phyloP scores from a whole-genome alignment of 192 early-diverging fungal genomes.

The Backusella australiensis region DNA sequence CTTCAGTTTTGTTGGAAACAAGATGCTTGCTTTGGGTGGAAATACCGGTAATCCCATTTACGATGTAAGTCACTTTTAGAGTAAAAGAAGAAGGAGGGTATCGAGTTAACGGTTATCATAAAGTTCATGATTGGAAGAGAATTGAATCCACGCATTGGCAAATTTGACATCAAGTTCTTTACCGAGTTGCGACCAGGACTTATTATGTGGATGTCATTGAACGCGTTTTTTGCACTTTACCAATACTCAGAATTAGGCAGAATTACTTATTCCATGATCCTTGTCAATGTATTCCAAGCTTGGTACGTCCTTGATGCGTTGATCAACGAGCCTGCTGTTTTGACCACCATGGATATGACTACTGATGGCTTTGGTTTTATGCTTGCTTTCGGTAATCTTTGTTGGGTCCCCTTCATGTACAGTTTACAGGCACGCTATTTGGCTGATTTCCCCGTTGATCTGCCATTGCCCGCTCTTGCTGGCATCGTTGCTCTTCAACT shows the following conservation, averaged over 20 bases:
- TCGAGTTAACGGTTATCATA: slow-evolving; percentile 12
- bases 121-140: slow-evolving; percentile 92
- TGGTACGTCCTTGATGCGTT: slow-evolving; percentile 90
- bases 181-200: slow-evolving; percentile 92
- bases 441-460: slow-evolving; percentile 60
- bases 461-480: slow-evolving; percentile 38
- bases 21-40: slow-evolving; percentile 76
- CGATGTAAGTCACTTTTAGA: slow-evolving; percentile 55
- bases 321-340: slow-evolving; percentile 71
- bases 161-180: slow-evolving; percentile 91
- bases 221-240: slow-evolving; percentile 70
- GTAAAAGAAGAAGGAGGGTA: background rate
- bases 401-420: slow-evolving; percentile 92
- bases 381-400: slow-evolving; percentile 74
- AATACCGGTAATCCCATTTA: slow-evolving; percentile 87
- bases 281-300: slow-evolving; percentile 75
- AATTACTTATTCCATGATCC: slow-evolving; percentile 78
- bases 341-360: slow-evolving; percentile 96
- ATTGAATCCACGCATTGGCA: slow-evolving; percentile 85
- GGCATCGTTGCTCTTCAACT: slow-evolving; percentile 53
- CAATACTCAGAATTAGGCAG: slow-evolving; percentile 66
- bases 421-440: slow-evolving; percentile 89
- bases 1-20: slow-evolving; percentile 65
- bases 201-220: slow-evolving; percentile 85
- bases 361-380: slow-evolving; percentile 96